Evolutionary conservation across 441 rosid genomes (phyloP).

Genomic region (Populus hybrid): DNA sequence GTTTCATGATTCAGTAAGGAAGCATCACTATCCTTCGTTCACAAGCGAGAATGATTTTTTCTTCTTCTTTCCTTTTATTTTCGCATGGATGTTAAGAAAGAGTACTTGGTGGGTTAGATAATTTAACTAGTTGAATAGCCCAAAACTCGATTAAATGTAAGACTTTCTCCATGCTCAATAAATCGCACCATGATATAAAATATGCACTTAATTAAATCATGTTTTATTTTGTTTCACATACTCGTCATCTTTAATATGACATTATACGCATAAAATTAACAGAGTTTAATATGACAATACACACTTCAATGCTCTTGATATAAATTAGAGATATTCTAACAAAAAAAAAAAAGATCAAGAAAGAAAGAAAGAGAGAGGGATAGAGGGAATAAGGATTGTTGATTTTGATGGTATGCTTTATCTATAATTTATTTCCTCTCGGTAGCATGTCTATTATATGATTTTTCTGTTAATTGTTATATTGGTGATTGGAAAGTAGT

Average conservation of each 20-base stretch:
- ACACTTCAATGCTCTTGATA: not conserved
- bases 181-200: not conserved
- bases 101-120: not conserved
- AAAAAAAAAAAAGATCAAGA: no score
- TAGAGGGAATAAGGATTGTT: no score
- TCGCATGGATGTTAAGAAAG: not conserved
- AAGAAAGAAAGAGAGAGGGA: no score
- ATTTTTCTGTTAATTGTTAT: no score
- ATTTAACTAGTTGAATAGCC: not conserved
- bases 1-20: not conserved
- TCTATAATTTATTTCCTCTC: no score
- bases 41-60: not conserved
- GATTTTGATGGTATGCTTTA: not conserved
- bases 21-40: not conserved
- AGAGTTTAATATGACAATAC: no score
- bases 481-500: no score
- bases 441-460: no score
- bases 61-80: not conserved
- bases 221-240: no score
- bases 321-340: no score
- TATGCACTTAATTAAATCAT: not conserved
- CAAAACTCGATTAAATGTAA: not conserved
- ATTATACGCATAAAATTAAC: no score
- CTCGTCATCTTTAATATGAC: no score
- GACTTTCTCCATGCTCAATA: not conserved